Percentiles rank a stretch among this genome's conserved stretches.
These are phyloP conservation scores for Evansstolkia leycettana DNA, from an alignment of 495 filamentous ascomycete genomes.

Conservation along the genomic window DNA sequence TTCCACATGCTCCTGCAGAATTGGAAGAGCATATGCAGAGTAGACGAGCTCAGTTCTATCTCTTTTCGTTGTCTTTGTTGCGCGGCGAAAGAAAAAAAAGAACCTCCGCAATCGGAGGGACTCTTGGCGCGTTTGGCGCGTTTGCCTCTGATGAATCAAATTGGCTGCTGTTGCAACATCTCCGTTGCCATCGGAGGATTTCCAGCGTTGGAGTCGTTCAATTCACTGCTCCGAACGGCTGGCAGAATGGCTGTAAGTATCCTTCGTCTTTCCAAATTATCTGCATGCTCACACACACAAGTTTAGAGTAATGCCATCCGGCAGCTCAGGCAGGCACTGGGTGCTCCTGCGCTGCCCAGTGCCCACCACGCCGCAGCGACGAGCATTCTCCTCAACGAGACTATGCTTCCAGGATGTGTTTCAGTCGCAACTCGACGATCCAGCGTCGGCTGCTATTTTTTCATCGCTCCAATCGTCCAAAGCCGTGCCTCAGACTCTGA, in stretches of 20 bases:
- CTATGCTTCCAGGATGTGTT: constrained; percentile 34
- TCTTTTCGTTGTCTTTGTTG: constrained; percentile 40
- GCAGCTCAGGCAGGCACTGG: constrained; percentile 15
- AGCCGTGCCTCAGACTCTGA: constrained; percentile 55
- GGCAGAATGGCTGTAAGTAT: constrained; percentile 14
- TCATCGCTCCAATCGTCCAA: constrained; percentile 24
- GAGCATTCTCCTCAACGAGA: constrained; percentile 28
- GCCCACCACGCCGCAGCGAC: constrained; percentile 16
- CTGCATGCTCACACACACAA: constrained; percentile 1
- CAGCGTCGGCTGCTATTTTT: constrained; percentile 28
- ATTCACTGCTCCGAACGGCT: constrained; percentile 2
- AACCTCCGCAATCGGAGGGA: not conserved
- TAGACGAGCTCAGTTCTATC: too few relatives aligned
- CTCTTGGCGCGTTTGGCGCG: constrained; percentile 2
- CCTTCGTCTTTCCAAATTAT: not conserved
- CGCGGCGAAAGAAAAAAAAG: too few relatives aligned
- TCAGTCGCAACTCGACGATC: constrained; percentile 36
- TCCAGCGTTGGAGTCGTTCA: not conserved
- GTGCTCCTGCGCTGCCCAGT: constrained; percentile 12
- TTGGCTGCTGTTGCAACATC: too few relatives aligned
- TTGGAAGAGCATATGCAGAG: too few relatives aligned
- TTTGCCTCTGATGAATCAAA: too few relatives aligned
- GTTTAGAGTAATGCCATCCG: constrained; percentile 21
- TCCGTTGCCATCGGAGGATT: not conserved
- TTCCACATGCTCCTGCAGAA: too few relatives aligned